Conservation (phyloP, 805 yeast species). For the Yamadazyma nakazawae region DNA sequence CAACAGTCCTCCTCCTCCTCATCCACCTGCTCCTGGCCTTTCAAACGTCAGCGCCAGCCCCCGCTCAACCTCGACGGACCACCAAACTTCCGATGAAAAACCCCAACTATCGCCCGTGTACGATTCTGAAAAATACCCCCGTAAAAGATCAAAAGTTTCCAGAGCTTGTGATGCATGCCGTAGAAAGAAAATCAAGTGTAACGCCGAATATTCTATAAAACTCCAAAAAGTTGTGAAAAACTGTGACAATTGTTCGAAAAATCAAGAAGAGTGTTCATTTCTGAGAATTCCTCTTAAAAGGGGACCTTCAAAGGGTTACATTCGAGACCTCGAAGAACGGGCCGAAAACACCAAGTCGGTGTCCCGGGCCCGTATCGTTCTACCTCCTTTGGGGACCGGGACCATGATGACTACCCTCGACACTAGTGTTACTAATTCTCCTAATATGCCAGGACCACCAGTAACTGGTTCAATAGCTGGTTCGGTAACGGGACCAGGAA, state of each 20-base stretch:
- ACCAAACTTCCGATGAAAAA: not conserved
- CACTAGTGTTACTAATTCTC: not conserved
- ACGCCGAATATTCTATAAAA: conserved; percentile 49
- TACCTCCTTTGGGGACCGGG: conserved; percentile 22
- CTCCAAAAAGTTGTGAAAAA: conserved; percentile 47
- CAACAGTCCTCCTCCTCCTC: not conserved
- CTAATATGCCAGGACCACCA: not conserved
- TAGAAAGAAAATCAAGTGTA: conserved; percentile 68
- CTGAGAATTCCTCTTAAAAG: conserved; percentile 71
- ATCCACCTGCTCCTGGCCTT: not conserved
- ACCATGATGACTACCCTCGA: not conserved
- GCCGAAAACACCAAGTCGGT: conserved; percentile 18
- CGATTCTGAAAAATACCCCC: conserved; percentile 19
- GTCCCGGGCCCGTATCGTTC: conserved; percentile 18
- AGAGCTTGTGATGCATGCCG: conserved; percentile 82
- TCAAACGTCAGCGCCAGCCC: not conserved
- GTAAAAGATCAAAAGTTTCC: conserved; percentile 70
- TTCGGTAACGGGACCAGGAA: not conserved
- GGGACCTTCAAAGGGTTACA: conserved; percentile 76
- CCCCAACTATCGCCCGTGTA: not conserved
- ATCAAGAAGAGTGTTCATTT: conserved; percentile 61
- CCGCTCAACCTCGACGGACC: not conserved
- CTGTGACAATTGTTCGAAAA: conserved; percentile 63
- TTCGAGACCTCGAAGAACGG: conserved; percentile 41
- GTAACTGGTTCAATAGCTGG: not conserved